A percentile compares a stretch with the other conserved stretches of the same genome.
phyloP scores from a whole-genome alignment of 805 yeast species.

The Danielozyma ontarioensis region DNA sequence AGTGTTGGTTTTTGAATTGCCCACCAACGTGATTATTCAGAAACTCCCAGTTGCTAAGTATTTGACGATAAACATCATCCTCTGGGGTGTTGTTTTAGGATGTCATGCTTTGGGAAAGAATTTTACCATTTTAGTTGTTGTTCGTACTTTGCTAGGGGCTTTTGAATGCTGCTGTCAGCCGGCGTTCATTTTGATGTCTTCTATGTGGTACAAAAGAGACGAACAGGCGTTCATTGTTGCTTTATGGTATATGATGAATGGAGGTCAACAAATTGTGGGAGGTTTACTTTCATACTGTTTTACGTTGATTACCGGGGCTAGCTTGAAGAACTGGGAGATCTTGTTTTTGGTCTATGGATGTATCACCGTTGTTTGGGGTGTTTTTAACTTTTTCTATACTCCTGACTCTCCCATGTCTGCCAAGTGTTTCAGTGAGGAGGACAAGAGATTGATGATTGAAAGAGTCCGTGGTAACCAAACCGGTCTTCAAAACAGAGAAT shows the following conservation, averaged over 20 bases:
- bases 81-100: constrained; percentile 8
- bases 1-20: constrained; percentile 6
- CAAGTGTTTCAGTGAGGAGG: constrained; percentile 7
- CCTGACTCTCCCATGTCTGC: constrained; percentile 11
- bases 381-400: constrained; percentile 9
- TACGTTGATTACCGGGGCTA: constrained; percentile 16
- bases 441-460: constrained; percentile 6
- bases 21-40: constrained; percentile 5
- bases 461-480: constrained; percentile 7
- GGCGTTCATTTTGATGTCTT: constrained; percentile 1
- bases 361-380: constrained; percentile 16
- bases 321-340: constrained; percentile 23
- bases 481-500: constrained; percentile 10
- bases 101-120: constrained; percentile 6
- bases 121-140: constrained; percentile 6
- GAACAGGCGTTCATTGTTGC: constrained; percentile 26
- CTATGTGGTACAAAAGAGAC: constrained; percentile 25
- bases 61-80: constrained; percentile 4
- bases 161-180: constrained; percentile 7
- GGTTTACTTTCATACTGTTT: constrained; percentile 27
- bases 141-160: constrained; percentile 6
- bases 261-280: constrained; percentile 23
- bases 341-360: constrained; percentile 28
- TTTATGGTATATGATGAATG: constrained; percentile 23
- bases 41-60: constrained; percentile 3